Base-by-base conservation (phyloP, 306 rosid species). In the Glycine latifolia region DNA sequence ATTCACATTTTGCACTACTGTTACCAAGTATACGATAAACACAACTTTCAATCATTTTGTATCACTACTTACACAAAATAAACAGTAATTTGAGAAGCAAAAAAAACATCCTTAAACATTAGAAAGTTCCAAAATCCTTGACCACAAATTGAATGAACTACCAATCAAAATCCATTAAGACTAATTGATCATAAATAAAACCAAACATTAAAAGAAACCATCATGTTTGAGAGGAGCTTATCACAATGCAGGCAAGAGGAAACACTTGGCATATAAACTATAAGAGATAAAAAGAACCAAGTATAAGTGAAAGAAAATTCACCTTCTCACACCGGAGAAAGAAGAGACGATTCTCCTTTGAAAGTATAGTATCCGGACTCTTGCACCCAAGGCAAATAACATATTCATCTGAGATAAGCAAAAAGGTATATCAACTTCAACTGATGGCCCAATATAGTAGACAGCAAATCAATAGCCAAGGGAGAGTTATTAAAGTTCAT, bases 301-400 rank as follows among this genome's bases (percentile, higher is more conserved):
- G 41, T 11, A 61, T 11, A 61, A 31, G 74, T 13, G 59, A 15
- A 8, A 79, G 82, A 70, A 73, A 7, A 50, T 8, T 86, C 82
- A 95, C 99, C 98, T 91, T 95, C 81, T 95, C 98, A 68, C 99
- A 95, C 79, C 99, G 92, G 61, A 93, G 99, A 84, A 95, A 95
- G 91, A 93, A 95, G 8, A 95, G 89, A 41, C 99, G 98, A 54
- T 95, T 95, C 89, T 95, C 99, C 93, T 95, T 95, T 3, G 97
- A 82, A 63, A 95, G 98, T 67, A 93, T 90, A 6, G 99, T 95
- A 89, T 95, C 99, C 0, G 98, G 99, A 83, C 98, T 91, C 84
- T 94, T 94, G 90, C 97, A 94, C 75, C 98, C 98, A 61, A 94
- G 37, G 83, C 97, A 92, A 79, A 92, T 94, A 65, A 92, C 97